A percentile compares a stretch with the other conserved stretches of the same genome.
These are phyloP conservation scores for Myxozyma neotropica DNA, from an alignment of 805 yeast genomes.

Conservation along the genomic window DNA sequence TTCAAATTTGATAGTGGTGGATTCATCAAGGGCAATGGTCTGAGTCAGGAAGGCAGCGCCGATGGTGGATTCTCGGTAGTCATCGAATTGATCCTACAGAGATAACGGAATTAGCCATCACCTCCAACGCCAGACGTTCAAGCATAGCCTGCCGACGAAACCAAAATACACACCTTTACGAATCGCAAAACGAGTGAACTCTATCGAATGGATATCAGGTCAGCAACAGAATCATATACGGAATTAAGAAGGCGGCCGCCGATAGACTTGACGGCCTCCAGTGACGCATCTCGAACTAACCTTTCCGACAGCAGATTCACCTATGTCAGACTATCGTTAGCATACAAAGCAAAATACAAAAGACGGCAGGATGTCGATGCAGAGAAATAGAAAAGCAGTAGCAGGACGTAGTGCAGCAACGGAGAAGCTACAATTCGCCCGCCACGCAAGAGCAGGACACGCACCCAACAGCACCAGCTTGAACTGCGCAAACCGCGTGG, in stretches of 20 bases:
- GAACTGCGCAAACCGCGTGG: conserved; percentile 52
- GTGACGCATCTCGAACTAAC: conserved; percentile 24
- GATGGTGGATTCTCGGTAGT: conserved; percentile 83
- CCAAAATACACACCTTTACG: conserved; percentile 48
- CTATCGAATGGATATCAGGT: conserved; percentile 45
- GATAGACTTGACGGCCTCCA: background rate
- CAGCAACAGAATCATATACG: conserved; percentile 4
- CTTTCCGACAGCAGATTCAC: conserved; percentile 82
- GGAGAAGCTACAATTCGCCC: background rate
- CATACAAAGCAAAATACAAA: no score
- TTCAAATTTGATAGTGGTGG: conserved; percentile 52
- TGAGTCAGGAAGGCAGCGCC: conserved; percentile 99
- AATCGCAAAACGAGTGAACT: conserved; percentile 80
- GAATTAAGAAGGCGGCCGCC: background rate
- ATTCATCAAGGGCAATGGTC: conserved; percentile 54
- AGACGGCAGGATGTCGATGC: background rate
- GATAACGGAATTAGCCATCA: background rate
- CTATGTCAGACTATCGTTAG: no score
- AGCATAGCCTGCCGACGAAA: background rate
- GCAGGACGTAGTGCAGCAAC: no score
- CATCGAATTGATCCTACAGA: conserved; percentile 61
- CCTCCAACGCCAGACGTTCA: background rate
- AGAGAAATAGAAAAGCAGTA: background rate
- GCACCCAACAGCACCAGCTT: conserved; percentile 71
- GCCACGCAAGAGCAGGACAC: conserved; percentile 20